Evolutionary conservation across 2,329 filamentous ascomycete species (phyloP), one percentile per base, ranked within the genome.

Genomic region (Pyrenochaeta sp.): DNA sequence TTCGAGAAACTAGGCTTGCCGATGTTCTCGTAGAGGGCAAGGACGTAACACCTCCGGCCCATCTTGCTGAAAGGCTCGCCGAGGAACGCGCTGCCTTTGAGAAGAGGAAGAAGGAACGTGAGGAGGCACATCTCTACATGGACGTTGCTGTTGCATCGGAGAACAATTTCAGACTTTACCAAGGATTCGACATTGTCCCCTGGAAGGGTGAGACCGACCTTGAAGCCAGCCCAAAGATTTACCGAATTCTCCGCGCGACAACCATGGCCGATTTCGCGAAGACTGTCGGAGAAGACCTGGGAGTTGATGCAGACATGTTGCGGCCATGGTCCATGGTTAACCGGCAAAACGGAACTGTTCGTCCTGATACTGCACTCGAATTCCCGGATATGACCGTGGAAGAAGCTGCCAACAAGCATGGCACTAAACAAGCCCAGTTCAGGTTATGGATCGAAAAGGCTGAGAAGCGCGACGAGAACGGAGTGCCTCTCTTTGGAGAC

Each of bases 321-420:
- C 84, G 94, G 15, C 82, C 96, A 13, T 99, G 94, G 95, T 84
- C 90, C 41, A 96, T 99, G 92, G 94, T 99, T 1, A 97, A 96
- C 67, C 87, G 94, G 8, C 94, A 99, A 70, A 99, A 99, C 69
- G 96, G 96, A 72, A 99, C 94, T 0, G 87, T 90, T 24, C 85
- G 94, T 13, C 94, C 95, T 0, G 94, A 99, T 66, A 86, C 90
- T 45, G 89, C 91, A 0, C 85, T 99, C 35, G 83, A 83, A 67
- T 91, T 96, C 63, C 74, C 84, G 2, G 81, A 86, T 4, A 87
- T 90, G 68, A 92, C 72, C 3, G 64, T 78, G 2, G 73, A 78
- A 53, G 91, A 96, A 52, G 85, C 84, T 2, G 79, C 83, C 41
- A 79, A 75, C 43, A 85, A 86, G 75, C 87, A 78, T 67, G 90